Evolutionary conservation across 768 basidiomycete genomes (phyloP), one percentile per base, ranked within the genome.

Genomic region (Inosperma sp.): DNA sequence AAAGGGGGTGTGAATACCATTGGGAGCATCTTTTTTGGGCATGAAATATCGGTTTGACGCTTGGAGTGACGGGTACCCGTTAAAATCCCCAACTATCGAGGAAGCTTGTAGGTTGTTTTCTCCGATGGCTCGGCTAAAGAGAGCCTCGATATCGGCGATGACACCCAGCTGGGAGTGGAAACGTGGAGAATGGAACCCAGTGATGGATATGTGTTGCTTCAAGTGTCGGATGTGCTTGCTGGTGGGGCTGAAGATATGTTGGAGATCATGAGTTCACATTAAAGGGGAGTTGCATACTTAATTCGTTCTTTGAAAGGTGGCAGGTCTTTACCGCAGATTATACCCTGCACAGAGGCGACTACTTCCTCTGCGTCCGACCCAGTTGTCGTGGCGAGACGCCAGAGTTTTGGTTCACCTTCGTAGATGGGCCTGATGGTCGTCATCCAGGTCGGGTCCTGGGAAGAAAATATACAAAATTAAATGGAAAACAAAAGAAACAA

Each of bases 311-410:
- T 5, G 8, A 49, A 19, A 1, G 48, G 48, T 4, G 39, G 48
- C 8, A 49, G 4, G 12, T 22, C 39, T 8, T 41, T 37, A 14
- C 41, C 31, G 39, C 37, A 49, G 9, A 42, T 25, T 7, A 49
- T 49, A 8, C 48, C 48, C 31, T 49, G 48, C 17, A 49, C 23
- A 4, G 22, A 14, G 4, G 25, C 16, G 12, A 49, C 48, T 16
- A 40, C 48, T 40, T 49, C 48, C 14, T 49, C 48, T 17, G 19
- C 27, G 13, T 13, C 30, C 7, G 8, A 17, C 13, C 26, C 25
- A 27, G 23, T 26, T 17, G 22, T 27, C 16, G 23, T 31, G 4
- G 22, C 26, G 27, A 45, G 31, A 33, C 6, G 39, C 39, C 39
- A 41, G 16, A 3, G 6, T 7, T 10, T 6, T 13, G 14, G 14